Evolutionary conservation across 23 red algal genomes (phyloP), one percentile per base, ranked within the genome.

Genomic region (Agarophyton chilense): DNA sequence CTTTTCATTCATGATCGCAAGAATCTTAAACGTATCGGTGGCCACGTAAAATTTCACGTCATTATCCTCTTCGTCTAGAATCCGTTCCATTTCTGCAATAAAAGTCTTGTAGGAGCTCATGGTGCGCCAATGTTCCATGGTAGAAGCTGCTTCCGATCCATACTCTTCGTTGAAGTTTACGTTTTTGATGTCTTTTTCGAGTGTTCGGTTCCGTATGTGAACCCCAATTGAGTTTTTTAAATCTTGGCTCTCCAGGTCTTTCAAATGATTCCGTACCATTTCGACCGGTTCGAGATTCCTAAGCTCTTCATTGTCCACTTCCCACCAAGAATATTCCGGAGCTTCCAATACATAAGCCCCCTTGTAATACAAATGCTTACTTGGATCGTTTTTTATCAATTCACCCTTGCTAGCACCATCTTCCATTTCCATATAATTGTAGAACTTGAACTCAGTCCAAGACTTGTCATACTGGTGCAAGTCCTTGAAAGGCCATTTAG

Each of bases 361-460:
- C 58, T 95, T 95, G 81, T 77, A 90, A 41, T 95, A 95, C 57
- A 95, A 66, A 56, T 95, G 93, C 86, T 86, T 95, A 41, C 77
- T 79, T 10, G 45, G 43, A 9, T 87, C 74, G 72, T 95, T 89
- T 17, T 67, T 77, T 44, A 95, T 92, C 19, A 75, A 16, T 64
- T 90, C 93, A 17, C 81, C 93, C 42, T 95, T 95, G 34, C 47
- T 66, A 33, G 86, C 93, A 25, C 77, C 86, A 4, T 47, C 47
- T 55, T 95, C 93, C 79, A 90, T 87, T 61, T 95, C 93, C 84
- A 95, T 95, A 33, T 95, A 95, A 39, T 95, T 95, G 53, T 81
- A 90, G 52, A 83, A 78, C 60, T 84, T 58, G 75, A 95, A 80
- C 19, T 83, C 46, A 0, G 49, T 56, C 87, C 87, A 95, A 0